Evolutionary conservation across 2,329 filamentous ascomycete genomes (phyloP).

Genomic region (Diplodia corticola): DNA sequence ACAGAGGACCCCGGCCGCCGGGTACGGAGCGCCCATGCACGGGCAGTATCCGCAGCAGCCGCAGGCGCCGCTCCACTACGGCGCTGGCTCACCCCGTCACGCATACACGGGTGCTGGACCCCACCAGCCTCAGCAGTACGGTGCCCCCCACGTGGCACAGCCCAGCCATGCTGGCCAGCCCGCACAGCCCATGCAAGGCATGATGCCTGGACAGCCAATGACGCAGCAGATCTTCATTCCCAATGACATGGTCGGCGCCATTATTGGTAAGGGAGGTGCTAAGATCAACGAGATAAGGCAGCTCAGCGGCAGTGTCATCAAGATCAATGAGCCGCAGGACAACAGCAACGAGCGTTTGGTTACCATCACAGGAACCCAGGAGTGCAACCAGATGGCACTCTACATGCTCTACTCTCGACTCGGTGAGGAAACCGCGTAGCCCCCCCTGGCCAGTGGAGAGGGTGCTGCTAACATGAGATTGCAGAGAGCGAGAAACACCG

Average conservation of each 20-base stretch:
- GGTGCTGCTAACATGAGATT: constrained; percentile 8
- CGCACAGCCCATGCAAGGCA: constrained; percentile 70
- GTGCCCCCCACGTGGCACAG: constrained; percentile 54
- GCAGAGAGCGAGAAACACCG: constrained; percentile 30
- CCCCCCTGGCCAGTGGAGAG: not conserved
- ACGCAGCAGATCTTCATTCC: constrained; percentile 99
- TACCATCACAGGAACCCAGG: constrained; percentile 94
- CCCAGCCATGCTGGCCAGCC: constrained; percentile 67
- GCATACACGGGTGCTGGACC: constrained; percentile 78
- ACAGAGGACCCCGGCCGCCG: constrained; percentile 69
- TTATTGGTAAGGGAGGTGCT: constrained; percentile 96
- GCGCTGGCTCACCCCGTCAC: constrained; percentile 66
- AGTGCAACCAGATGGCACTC: constrained; percentile 99
- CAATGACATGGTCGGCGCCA: constrained; percentile 99
- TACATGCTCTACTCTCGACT: constrained; percentile 99
- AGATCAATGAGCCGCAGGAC: constrained; percentile 99
- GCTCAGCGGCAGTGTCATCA: constrained; percentile 95
- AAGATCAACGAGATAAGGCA: constrained; percentile 99
- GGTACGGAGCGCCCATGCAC: constrained; percentile 70
- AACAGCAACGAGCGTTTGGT: constrained; percentile 98
- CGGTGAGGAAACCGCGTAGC: constrained; percentile 56
- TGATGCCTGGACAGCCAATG: constrained; percentile 75
- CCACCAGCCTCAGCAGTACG: constrained; percentile 70
- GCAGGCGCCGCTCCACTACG: constrained; percentile 76
- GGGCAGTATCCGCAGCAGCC: constrained; percentile 55